Evolutionary conservation across 2,329 filamentous ascomycete genomes (phyloP).

Genomic region (Trichoderma sp.): DNA sequence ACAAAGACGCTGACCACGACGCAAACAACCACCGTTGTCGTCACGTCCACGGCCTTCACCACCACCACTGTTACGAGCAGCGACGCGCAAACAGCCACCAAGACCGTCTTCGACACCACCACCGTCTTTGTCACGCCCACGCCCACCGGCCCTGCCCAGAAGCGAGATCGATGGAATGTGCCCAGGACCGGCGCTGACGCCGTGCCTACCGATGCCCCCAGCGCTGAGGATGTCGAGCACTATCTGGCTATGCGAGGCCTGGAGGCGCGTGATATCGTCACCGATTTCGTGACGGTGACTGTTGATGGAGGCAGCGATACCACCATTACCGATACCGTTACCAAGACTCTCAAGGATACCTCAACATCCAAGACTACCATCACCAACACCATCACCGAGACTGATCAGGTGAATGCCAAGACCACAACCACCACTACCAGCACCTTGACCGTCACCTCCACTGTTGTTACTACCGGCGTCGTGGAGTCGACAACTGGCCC

Average conservation of each 20-base stretch:
- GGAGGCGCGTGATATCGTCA: constrained; percentile 41
- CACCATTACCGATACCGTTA: constrained; percentile 36
- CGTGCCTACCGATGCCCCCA: constrained; percentile 26
- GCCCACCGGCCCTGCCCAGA: not conserved
- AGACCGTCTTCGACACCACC: constrained; percentile 39
- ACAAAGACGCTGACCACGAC: constrained; percentile 33
- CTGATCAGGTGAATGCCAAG: constrained; percentile 39
- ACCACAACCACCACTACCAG: constrained; percentile 44
- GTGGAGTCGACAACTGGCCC: constrained; percentile 34
- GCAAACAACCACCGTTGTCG: constrained; percentile 33
- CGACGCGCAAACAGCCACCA: constrained; percentile 41
- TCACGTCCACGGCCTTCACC: constrained; percentile 39
- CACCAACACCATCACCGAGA: constrained; percentile 38
- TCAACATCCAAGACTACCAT: constrained; percentile 34
- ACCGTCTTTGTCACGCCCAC: constrained; percentile 33
- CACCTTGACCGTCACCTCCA: constrained; percentile 41
- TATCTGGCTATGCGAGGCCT: constrained; percentile 28
- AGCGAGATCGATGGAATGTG: constrained; percentile 6
- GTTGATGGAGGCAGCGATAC: constrained; percentile 33
- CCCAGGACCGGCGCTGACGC: constrained; percentile 27
- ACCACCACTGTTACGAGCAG: constrained; percentile 42
- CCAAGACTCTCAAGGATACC: constrained; percentile 38
- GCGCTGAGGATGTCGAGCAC: not conserved
- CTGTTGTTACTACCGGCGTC: constrained; percentile 37
- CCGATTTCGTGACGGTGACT: constrained; percentile 38